Conservation (phyloP, 1,284 basidiomycete genomes). For the Cutaneotrichosporon sp. region DNA sequence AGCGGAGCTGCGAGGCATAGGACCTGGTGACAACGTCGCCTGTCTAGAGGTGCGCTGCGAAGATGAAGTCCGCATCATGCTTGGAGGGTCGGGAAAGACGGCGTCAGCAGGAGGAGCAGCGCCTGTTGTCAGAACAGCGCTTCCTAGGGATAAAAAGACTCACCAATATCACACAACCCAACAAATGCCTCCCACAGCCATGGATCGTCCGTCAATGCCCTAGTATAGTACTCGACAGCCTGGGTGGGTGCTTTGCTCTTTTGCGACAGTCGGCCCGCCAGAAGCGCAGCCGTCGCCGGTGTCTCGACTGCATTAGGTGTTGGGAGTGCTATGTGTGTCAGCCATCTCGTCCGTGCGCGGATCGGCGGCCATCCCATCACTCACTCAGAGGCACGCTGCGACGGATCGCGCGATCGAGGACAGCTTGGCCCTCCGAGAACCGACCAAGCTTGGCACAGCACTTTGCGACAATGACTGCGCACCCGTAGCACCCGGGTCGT, state of each 20-base stretch:
- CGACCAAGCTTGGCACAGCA: constrained; percentile 68
- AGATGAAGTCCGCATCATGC: constrained; percentile 22
- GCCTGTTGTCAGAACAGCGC: constrained; percentile 18
- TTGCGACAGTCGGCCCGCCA: constrained; percentile 32
- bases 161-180: constrained; percentile 76
- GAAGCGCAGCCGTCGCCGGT: constrained; percentile 29
- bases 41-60: constrained; percentile 49
- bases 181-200: constrained; percentile 92
- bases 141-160: constrained; percentile 27
- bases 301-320: constrained; percentile 26
- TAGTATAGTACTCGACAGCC: constrained; percentile 66
- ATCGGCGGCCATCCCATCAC: constrained; percentile 12
- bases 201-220: constrained; percentile 68
- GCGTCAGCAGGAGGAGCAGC: constrained; percentile 25
- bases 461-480: constrained; percentile 70
- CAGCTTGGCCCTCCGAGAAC: constrained; percentile 41
- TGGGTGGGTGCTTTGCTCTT: constrained; percentile 57
- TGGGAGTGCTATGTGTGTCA: constrained; percentile 23
- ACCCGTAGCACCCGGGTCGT: constrained; percentile 58
- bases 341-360: background rate
- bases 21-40: constrained; percentile 52
- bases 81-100: constrained; percentile 32
- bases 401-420: constrained; percentile 37
- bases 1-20: constrained; percentile 43
- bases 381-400: constrained; percentile 31